Base-by-base conservation (phyloP, 495 filamentous ascomycete species). In the Podospora tetraspora region DNA sequence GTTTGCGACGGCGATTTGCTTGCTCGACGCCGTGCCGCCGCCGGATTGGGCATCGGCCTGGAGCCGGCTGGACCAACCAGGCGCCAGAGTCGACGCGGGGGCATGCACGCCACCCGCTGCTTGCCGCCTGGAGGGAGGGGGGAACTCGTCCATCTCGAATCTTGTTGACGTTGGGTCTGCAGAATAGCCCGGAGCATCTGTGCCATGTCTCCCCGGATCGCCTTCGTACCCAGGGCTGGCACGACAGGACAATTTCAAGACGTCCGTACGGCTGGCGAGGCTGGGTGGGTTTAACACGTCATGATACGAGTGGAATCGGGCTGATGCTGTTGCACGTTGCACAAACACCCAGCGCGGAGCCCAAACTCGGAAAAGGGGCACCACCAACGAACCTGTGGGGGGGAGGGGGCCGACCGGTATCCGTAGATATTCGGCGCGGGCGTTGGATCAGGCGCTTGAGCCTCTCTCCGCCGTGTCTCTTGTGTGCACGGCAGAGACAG, bases 1-100 rank as follows among this genome's bases (percentile, higher is more conserved):
- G 69, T 74, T 67, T 74, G 69, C 58, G 43, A 52, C 56, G 23
- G 29, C 43, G 32, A 66, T 69, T 68, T 64, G 72, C 69, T 69
- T 71, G 67, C 64, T 24, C 56, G 52, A 65, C 23, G 58, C 19
- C 61, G 52, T 43, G 21, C 43, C 30, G 22, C 27, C 21, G 23
- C 58, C 19, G 56, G 34, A 57, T 66, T 57, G 62, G 68, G 30
- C 66, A 21, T 37, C 52, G 24, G 22, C 57, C 30, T 57, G 34
- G 27, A 24, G 12, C 22, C 34, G 5, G 27, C 24, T 59, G 22
- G 30, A 43, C 57, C 64, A 66, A 66, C 43, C 64, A 66, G 56
- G 22, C 22, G n/a, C 23, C 64, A n/a, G 56, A 30, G 23, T 24
- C n/a, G 22, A 64, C 57, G 63, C 37, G 27, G 61, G 67, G 61